phyloP scores from a whole-genome alignment of 352 stramenopile species.

The Peronosclerospora sorghi region DNA sequence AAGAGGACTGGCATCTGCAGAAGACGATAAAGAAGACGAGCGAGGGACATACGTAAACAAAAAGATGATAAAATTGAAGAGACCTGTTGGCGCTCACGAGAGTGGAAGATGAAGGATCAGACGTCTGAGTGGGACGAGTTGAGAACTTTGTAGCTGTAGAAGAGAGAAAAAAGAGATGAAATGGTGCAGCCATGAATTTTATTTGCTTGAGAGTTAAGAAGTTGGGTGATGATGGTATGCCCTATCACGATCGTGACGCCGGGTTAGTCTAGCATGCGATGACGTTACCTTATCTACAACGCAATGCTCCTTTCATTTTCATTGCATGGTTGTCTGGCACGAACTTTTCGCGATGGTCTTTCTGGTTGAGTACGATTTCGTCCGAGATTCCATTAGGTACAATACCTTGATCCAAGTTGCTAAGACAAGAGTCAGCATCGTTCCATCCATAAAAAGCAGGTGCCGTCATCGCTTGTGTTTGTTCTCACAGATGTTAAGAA shows the following conservation, averaged over 20 bases:
- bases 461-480: slow-evolving; percentile 32
- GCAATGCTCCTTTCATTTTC: slow-evolving; percentile 32
- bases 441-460: no score
- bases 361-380: slow-evolving; percentile 39
- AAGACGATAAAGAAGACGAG: slow-evolving; percentile 19
- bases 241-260: slow-evolving; percentile 5
- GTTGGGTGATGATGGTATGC: slow-evolving; percentile 10
- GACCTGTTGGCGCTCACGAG: slow-evolving; percentile 18
- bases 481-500: slow-evolving; percentile 40
- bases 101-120: slow-evolving; percentile 26
- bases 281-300: no score
- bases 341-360: slow-evolving; percentile 22
- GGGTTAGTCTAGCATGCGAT: no score
- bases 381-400: slow-evolving; percentile 49
- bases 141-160: slow-evolving; percentile 40
- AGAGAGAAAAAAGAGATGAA: slow-evolving; percentile 22
- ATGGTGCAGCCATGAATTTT: slow-evolving; percentile 19
- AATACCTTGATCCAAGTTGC: slow-evolving; percentile 26
- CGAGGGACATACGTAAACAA: slow-evolving; percentile 14
- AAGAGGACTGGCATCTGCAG: slow-evolving; percentile 23
- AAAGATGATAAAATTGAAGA: slow-evolving; percentile 21
- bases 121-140: slow-evolving; percentile 18
- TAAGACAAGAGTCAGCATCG: slow-evolving; percentile 2
- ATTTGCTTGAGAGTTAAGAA: not conserved
- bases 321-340: slow-evolving; percentile 49